Evolutionary conservation across 495 filamentous ascomycete species (phyloP).

Genomic region (Gamarada debralockiae): DNA sequence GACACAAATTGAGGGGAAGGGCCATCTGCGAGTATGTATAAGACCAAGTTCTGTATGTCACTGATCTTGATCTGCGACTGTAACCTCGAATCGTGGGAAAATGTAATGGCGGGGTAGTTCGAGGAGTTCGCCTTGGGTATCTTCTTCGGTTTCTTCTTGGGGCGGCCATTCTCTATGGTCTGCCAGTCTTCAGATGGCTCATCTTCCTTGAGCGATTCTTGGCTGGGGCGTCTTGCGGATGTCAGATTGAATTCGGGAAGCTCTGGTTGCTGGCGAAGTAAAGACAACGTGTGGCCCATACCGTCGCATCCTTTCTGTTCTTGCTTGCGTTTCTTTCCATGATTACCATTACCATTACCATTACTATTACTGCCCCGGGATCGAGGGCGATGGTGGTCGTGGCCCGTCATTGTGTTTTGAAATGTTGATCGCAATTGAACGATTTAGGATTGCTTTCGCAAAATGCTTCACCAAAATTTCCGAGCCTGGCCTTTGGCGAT

Average conservation of each 20-base stretch:
- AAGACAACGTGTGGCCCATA: slow-evolving; percentile 10
- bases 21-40: slow-evolving; percentile 91
- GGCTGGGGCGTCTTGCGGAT: slow-evolving; percentile 12
- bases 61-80: slow-evolving; percentile 70
- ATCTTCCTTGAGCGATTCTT: slow-evolving; percentile 26
- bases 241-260: slow-evolving; percentile 30
- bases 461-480: too few species aligned
- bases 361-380: background rate
- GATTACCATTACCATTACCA: background rate
- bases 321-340: background rate
- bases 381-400: background rate
- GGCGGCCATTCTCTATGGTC: slow-evolving; percentile 41
- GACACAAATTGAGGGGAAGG: slow-evolving; percentile 81
- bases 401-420: background rate
- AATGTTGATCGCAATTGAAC: background rate
- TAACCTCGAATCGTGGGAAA: slow-evolving; percentile 63
- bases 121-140: slow-evolving; percentile 40
- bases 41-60: slow-evolving; percentile 72
- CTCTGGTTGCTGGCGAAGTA: slow-evolving; percentile 17
- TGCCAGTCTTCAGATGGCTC: slow-evolving; percentile 39
- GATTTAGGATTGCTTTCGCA: too few species aligned
- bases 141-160: slow-evolving; percentile 57
- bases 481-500: too few species aligned
- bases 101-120: slow-evolving; percentile 71
- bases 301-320: slow-evolving; percentile 21